Percentiles rank a stretch among this genome's conserved stretches.
phyloP scores from a whole-genome alignment of 2,329 filamentous ascomycete genomes.

The Aureobasidium vineae region DNA sequence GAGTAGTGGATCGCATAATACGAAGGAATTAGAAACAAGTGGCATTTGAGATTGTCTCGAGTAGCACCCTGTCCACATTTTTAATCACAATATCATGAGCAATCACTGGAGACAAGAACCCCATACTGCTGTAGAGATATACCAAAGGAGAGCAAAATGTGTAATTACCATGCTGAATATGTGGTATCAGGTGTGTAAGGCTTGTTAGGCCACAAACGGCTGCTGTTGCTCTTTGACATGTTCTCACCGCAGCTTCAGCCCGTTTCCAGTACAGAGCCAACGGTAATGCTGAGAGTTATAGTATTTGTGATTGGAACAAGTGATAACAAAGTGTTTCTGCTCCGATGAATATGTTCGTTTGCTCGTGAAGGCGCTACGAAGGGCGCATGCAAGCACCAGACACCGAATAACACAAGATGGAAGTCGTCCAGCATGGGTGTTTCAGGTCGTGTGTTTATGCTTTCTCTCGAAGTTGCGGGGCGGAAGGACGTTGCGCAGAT shows the following conservation, averaged over 20 bases:
- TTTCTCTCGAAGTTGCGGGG: background rate
- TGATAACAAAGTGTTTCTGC: background rate
- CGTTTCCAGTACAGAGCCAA: no score
- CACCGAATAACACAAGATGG: background rate
- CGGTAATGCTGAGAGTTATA: background rate
- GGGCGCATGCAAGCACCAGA: background rate
- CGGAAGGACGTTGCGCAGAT: background rate
- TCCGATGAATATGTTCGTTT: background rate
- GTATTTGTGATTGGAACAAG: background rate
- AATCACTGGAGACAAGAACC: background rate
- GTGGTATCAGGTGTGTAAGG: background rate
- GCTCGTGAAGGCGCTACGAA: no score
- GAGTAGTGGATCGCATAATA: background rate
- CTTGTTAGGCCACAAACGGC: background rate
- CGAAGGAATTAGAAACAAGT: background rate
- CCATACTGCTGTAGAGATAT: background rate
- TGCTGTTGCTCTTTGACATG: background rate
- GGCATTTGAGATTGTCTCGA: background rate
- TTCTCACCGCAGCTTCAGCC: background rate
- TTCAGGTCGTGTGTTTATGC: slow-evolving; percentile 1
- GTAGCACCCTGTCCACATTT: background rate
- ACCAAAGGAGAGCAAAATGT: no score
- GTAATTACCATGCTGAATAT: background rate
- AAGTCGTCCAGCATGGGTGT: background rate
- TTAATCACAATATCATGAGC: background rate